phyloP scores from a whole-genome alignment of 2,329 filamentous ascomycete genomes.

The Neophaeococcomyces mojaviensis region DNA sequence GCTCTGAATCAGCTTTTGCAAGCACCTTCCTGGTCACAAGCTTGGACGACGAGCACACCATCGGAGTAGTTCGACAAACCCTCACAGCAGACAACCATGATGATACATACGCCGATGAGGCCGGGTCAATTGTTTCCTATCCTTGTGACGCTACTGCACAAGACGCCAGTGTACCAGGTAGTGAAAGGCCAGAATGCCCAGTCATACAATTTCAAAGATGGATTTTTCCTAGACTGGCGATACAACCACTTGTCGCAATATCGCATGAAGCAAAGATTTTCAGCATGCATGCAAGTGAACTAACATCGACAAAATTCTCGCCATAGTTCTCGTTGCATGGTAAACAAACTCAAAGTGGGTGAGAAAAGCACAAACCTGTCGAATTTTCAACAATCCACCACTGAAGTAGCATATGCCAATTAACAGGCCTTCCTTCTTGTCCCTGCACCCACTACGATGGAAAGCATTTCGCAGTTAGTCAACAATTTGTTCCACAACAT shows the following conservation, averaged over 20 bases:
- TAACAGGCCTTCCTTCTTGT: too few species aligned
- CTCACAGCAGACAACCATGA: background rate
- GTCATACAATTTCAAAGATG: background rate
- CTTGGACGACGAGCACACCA: too few species aligned
- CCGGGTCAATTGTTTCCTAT: background rate
- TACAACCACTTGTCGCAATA: background rate
- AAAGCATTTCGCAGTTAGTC: too few species aligned
- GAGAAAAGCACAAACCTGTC: background rate
- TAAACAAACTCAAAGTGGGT: background rate
- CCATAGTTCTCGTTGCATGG: background rate
- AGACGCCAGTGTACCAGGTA: background rate
- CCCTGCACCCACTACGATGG: too few species aligned
- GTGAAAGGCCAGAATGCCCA: too few species aligned
- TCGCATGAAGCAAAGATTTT: background rate
- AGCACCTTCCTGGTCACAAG: too few species aligned
- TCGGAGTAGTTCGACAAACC: too few species aligned
- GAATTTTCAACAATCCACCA: too few species aligned
- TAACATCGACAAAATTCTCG: background rate
- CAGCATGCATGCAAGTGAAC: background rate
- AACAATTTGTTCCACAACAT: too few species aligned
- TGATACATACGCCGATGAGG: background rate
- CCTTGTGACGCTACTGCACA: slow-evolving; percentile 2
- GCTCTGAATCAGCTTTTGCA: too few species aligned
- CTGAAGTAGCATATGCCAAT: too few species aligned
- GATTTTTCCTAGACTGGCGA: background rate